A percentile compares a stretch with the other conserved stretches of the same genome.
Conservation (phyloP, 2,329 filamentous ascomycete species). For the Clonostachys byssicola region DNA sequence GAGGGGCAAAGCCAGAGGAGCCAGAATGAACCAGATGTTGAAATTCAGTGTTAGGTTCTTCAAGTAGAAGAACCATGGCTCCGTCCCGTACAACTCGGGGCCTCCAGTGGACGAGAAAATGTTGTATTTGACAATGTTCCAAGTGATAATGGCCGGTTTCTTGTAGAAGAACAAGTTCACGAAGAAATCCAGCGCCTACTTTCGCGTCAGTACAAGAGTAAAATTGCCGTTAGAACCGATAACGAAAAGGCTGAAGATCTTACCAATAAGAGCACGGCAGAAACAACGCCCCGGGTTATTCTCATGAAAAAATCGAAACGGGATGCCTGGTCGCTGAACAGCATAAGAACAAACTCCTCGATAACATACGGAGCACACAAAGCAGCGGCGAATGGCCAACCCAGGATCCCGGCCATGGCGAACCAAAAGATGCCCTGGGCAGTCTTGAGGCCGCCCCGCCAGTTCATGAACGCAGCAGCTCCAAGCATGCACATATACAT, state of each 20-base stretch:
- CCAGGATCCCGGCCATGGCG: slow-evolving; percentile 76
- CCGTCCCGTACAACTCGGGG: slow-evolving; percentile 89
- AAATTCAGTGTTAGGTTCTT: slow-evolving; percentile 91
- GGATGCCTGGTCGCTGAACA: slow-evolving; percentile 51
- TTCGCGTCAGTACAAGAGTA: neutral
- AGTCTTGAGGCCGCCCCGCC: slow-evolving; percentile 74
- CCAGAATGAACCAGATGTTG: slow-evolving; percentile 88
- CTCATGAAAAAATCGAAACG: slow-evolving; percentile 56
- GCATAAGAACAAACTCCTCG: slow-evolving; percentile 65
- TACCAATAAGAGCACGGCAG: slow-evolving; percentile 67
- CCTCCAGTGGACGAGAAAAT: slow-evolving; percentile 79
- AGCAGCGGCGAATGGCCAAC: slow-evolving; percentile 91
- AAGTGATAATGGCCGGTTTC: slow-evolving; percentile 70
- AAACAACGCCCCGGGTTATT: slow-evolving; percentile 62
- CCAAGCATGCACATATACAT: slow-evolving; percentile 93
- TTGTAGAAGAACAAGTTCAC: slow-evolving; percentile 85
- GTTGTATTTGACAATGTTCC: slow-evolving; percentile 96
- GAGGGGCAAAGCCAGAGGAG: slow-evolving; percentile 69
- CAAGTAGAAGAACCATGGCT: slow-evolving; percentile 96
- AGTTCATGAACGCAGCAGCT: slow-evolving; percentile 85
- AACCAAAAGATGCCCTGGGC: slow-evolving; percentile 88
- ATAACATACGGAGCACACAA: slow-evolving; percentile 75
- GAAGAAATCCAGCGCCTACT: slow-evolving; percentile 60
- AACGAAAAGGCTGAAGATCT: slow-evolving; percentile 16
- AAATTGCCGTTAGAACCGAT: neutral